Base-by-base conservation (phyloP, 164 flowering plant genomes). In the Brasenia schreberi region DNA sequence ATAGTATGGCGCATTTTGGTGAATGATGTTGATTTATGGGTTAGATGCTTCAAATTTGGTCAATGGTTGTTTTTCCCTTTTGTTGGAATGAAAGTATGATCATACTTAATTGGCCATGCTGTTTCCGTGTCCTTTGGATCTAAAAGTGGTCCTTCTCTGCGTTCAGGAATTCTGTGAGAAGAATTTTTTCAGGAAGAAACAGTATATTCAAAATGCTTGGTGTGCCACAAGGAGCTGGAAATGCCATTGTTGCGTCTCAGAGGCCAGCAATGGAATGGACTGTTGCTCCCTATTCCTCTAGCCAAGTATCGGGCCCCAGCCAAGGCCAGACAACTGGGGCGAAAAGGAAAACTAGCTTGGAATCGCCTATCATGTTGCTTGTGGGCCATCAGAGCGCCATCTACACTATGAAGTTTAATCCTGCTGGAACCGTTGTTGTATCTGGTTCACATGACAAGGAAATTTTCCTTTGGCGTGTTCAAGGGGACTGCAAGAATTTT, bases 391-490 rank as follows among this genome's bases (percentile, higher is more conserved):
- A 86, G 73, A 89, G 97, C 81, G 90, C 93, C 43, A 70, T 94
- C 69, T 94, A 94, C 70, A 85, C 97, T 5, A 80, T 91, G 96
- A 94, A 91, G 79, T 94, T 91, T 78, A 91, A 91, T 75, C 99
- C 99, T 6, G 73, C 86, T 18, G 99, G 99, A 45, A 87, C 86
- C 10, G 81, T 89, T 11, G 65, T 94, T 73, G 99, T 96, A 43
- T 94, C 97, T 61, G 99, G 99, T 59, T 94, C 99, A 19, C 96
- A 94, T 61, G 99, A 94, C 74, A 82, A 71, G 71, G 99, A 94
- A 66, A 94, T 94, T 62, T 94, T 91, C 69, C 81, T 94, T 17
- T 94, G 99, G 99, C 61, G 87, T 71, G 93, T 91, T 43, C 83
- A 83, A 61, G 99, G 97, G 43, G 99, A 91, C 2, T 94, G 99